These are phyloP conservation scores for Podaxis pistillaris DNA, from an alignment of 768 basidiomycete genomes.

Conservation along the genomic window DNA sequence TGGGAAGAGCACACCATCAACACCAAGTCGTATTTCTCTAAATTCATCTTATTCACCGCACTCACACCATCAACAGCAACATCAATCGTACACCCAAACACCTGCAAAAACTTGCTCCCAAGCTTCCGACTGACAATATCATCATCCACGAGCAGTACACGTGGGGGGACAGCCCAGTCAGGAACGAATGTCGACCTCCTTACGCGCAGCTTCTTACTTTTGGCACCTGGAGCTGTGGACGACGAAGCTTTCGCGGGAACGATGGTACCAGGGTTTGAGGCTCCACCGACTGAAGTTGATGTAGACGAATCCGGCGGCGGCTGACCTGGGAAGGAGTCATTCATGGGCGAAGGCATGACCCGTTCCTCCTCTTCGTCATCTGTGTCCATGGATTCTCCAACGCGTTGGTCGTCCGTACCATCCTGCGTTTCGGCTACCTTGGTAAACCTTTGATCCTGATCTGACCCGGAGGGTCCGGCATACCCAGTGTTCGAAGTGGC, in stretches of 20 bases:
- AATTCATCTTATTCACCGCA: slow-evolving; percentile 95
- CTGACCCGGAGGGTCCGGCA: not conserved
- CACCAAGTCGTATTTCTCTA: slow-evolving; percentile 94
- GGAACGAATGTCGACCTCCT: slow-evolving; percentile 81
- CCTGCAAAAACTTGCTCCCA: slow-evolving; percentile 90
- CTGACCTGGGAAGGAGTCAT: slow-evolving; percentile 13
- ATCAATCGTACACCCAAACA: slow-evolving; percentile 93
- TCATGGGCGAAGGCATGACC: slow-evolving; percentile 36
- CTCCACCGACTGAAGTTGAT: slow-evolving; percentile 20
- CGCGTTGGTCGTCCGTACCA: not conserved
- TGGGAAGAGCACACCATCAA: slow-evolving; percentile 71
- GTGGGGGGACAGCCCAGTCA: slow-evolving; percentile 88
- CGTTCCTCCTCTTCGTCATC: slow-evolving; percentile 26
- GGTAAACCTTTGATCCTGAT: not conserved
- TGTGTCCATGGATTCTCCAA: not conserved
- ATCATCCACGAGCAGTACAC: slow-evolving; percentile 93
- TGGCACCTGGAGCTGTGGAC: not conserved
- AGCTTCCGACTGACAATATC: slow-evolving; percentile 88
- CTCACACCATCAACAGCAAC: slow-evolving; percentile 91
- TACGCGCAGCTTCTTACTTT: slow-evolving; percentile 51
- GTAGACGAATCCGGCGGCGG: slow-evolving; percentile 9
- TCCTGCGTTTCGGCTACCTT: not conserved
- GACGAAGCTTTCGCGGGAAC: slow-evolving; percentile 7
- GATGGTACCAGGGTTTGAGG: not conserved
- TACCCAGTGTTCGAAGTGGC: slow-evolving; percentile 11